phyloP scores from a whole-genome alignment of 2,329 filamentous ascomycete genomes.

The Chaetomium globosum region DNA sequence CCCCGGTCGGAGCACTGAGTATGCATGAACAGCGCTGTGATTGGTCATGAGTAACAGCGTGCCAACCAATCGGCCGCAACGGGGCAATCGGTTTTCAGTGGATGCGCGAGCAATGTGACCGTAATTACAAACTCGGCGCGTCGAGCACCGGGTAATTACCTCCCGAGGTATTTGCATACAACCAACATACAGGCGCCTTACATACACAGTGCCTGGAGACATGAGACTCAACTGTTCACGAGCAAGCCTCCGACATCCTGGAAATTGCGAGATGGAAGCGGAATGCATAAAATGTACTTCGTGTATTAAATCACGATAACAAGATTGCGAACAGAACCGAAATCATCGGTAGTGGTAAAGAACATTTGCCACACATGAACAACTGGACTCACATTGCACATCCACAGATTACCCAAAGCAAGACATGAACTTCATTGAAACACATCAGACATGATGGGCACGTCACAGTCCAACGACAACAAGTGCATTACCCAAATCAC shows the following conservation, averaged over 20 bases:
- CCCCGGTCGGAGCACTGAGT: conserved; percentile 2
- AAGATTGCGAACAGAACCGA: background rate
- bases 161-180: too few species aligned
- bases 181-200: too few species aligned
- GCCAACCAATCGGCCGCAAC: background rate
- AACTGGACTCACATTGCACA: background rate
- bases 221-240: too few species aligned
- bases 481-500: background rate
- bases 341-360: background rate
- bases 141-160: too few species aligned
- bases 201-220: too few species aligned
- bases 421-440: conserved; percentile 3
- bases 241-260: too few species aligned
- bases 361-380: background rate
- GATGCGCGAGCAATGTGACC: background rate
- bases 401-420: background rate
- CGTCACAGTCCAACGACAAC: background rate
- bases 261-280: too few species aligned
- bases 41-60: background rate
- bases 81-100: background rate
- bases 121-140: too few species aligned
- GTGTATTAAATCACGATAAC: too few species aligned
- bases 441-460: conserved; percentile 1
- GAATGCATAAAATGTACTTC: too few species aligned
- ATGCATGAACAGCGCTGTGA: background rate